Percentiles rank a stretch among this genome's conserved stretches.
Evolutionary conservation across 441 rosid genomes (phyloP).

Genomic region (Euphorbia corollata): DNA sequence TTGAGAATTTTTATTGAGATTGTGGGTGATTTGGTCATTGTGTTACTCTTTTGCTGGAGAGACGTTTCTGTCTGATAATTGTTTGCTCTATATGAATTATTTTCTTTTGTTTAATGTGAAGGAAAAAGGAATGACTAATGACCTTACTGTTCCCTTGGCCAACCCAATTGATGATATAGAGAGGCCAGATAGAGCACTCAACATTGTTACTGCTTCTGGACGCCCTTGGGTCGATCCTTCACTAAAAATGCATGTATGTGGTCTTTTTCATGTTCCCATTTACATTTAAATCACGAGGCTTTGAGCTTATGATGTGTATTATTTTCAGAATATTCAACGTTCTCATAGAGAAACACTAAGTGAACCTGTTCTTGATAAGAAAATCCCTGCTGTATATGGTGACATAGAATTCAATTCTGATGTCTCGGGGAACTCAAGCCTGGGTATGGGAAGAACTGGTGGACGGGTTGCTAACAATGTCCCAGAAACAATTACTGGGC

Average conservation of each 20-base stretch:
- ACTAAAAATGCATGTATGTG: constrained; percentile 50
- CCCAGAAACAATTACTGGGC: constrained; percentile 47
- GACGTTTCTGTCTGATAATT: not conserved
- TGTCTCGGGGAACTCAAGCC: constrained; percentile 40
- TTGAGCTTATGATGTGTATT: constrained; percentile 16
- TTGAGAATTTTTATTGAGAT: constrained; percentile 2
- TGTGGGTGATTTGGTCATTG: not conserved
- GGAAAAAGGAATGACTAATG: constrained; percentile 53
- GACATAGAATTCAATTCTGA: constrained; percentile 63
- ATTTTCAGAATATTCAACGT: constrained; percentile 42
- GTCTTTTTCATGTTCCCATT: constrained; percentile 14
- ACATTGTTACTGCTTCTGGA: constrained; percentile 24
- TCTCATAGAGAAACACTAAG: constrained; percentile 41
- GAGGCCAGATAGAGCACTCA: constrained; percentile 48
- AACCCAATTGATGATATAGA: constrained; percentile 49
- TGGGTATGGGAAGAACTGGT: constrained; percentile 53
- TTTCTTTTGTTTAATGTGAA: constrained; percentile 25
- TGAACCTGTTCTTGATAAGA: constrained; percentile 54
- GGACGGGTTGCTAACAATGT: constrained; percentile 41
- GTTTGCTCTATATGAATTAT: not conserved
- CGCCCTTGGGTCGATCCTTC: constrained; percentile 43
- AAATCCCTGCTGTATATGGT: constrained; percentile 36
- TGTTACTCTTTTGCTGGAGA: not conserved
- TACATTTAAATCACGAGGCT: not conserved
- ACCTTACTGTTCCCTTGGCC: constrained; percentile 39